These are phyloP conservation scores for Pseudognaphalium luteoalbum DNA, from an alignment of 129 eudicot species.

Conservation along the genomic window DNA sequence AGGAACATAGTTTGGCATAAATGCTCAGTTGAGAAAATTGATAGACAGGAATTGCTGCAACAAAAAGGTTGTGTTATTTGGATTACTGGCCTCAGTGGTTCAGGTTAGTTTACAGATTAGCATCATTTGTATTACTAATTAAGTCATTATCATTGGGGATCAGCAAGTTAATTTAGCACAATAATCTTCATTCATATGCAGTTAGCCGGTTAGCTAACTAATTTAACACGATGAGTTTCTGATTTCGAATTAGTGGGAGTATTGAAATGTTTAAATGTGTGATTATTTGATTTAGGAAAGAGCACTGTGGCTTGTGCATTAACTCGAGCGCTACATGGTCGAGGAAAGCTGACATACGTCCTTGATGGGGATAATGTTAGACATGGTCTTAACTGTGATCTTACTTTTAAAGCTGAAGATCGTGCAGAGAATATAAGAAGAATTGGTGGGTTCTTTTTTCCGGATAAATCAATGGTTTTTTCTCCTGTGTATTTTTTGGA, in stretches of 20 bases:
- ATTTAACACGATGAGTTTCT: neutral
- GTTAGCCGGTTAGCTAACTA: too few relatives aligned
- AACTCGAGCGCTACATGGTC: constrained; percentile 59
- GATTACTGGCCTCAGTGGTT: constrained; percentile 98
- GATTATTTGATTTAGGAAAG: constrained; percentile 56
- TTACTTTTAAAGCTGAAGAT: constrained; percentile 84
- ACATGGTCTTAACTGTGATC: constrained; percentile 88
- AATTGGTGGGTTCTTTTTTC: constrained; percentile 56
- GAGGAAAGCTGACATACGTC: constrained; percentile 82
- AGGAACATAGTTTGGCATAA: constrained; percentile 77
- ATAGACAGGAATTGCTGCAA: constrained; percentile 74
- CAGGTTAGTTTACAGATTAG: constrained; percentile 56
- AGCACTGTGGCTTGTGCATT: constrained; percentile 95
- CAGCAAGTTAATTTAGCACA: neutral
- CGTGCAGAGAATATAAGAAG: constrained; percentile 92
- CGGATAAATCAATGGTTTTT: neutral
- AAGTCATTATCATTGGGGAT: neutral
- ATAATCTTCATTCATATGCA: too few relatives aligned
- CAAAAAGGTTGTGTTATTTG: constrained; percentile 93
- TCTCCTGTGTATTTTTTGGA: neutral
- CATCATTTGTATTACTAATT: neutral
- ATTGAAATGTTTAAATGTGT: neutral
- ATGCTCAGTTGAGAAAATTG: constrained; percentile 67
- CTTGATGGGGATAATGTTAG: constrained; percentile 98
- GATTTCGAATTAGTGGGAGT: neutral